Percentiles rank a stretch among this genome's conserved stretches.
phyloP scores from a whole-genome alignment of 2,329 filamentous ascomycete genomes.

The Stachybotrys chartarum region DNA sequence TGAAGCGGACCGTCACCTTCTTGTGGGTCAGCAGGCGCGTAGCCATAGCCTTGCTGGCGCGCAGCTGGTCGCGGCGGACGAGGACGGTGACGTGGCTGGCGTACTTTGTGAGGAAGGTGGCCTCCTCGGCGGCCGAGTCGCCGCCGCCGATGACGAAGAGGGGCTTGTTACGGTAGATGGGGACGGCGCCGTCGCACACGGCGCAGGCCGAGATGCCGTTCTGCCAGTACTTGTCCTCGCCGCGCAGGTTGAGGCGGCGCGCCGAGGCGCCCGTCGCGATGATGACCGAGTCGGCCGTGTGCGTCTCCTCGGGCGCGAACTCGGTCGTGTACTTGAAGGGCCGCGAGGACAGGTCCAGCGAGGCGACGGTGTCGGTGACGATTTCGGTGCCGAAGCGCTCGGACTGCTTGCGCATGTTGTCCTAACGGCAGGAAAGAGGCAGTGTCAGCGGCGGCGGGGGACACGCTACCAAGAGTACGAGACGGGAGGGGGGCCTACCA shows the following conservation, averaged over 20 bases:
- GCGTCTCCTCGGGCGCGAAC: conserved; percentile 71
- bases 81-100: conserved; percentile 90
- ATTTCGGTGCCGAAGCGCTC: conserved; percentile 88
- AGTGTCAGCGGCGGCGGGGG: conserved; percentile 3
- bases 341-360: conserved; percentile 72
- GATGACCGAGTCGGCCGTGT: conserved; percentile 89
- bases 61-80: conserved; percentile 77
- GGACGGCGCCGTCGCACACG: conserved; percentile 93
- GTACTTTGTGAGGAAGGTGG: conserved; percentile 96
- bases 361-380: conserved; percentile 84
- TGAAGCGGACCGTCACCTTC: conserved; percentile 87
- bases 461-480: not conserved
- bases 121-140: conserved; percentile 95
- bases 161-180: conserved; percentile 95
- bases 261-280: conserved; percentile 94
- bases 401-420: conserved; percentile 88
- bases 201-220: conserved; percentile 94
- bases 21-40: conserved; percentile 72
- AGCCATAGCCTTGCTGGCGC: conserved; percentile 89
- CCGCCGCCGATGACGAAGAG: conserved; percentile 94
- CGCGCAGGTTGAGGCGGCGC: conserved; percentile 70
- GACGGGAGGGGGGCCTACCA: conserved; percentile 44
- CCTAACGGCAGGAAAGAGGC: conserved; percentile 32
- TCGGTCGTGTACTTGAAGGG: conserved; percentile 95
- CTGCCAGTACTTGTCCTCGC: conserved; percentile 96